Evolutionary conservation across 805 yeast species (phyloP).

Genomic region (Saturnispora galanensis): DNA sequence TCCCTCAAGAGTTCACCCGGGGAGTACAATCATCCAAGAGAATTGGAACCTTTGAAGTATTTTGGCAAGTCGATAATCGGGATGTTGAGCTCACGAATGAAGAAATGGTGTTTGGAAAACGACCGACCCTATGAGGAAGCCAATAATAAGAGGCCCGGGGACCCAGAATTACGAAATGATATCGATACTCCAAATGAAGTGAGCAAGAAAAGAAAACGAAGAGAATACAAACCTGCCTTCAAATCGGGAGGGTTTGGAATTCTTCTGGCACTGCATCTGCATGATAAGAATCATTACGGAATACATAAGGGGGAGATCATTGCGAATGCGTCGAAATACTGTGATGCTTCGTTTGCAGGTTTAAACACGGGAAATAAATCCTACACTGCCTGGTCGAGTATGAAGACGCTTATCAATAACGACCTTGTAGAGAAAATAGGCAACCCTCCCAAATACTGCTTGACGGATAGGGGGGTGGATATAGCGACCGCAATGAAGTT

Average conservation of each 20-base stretch:
- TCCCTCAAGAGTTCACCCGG: slow-evolving; percentile 36
- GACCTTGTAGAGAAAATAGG: slow-evolving; percentile 49
- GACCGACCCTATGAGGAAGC: slow-evolving; percentile 22
- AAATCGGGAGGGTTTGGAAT: slow-evolving; percentile 84
- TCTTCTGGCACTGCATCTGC: slow-evolving; percentile 44
- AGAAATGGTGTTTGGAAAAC: slow-evolving; percentile 46
- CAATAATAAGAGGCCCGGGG: not conserved
- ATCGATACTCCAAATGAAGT: not conserved
- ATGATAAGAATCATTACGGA: slow-evolving; percentile 44
- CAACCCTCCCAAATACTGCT: slow-evolving; percentile 46
- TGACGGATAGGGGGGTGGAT: slow-evolving; percentile 62
- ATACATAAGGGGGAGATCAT: slow-evolving; percentile 53
- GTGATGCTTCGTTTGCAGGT: slow-evolving; percentile 44
- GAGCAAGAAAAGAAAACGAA: not conserved
- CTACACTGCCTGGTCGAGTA: slow-evolving; percentile 68
- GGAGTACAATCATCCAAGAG: slow-evolving; percentile 43
- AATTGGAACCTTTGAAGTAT: slow-evolving; percentile 48
- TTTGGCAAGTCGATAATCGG: slow-evolving; percentile 65
- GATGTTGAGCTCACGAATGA: slow-evolving; percentile 37
- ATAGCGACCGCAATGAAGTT: slow-evolving; percentile 49
- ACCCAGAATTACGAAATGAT: not conserved
- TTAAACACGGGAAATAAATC: slow-evolving; percentile 41
- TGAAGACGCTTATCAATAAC: slow-evolving; percentile 51
- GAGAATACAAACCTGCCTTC: slow-evolving; percentile 43
- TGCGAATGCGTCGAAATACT: slow-evolving; percentile 41